Evolutionary conservation across 1,139 yeast genomes (phyloP), one percentile per base, ranked within the genome.

Genomic region (Hemisphaericaspora subhashii): DNA sequence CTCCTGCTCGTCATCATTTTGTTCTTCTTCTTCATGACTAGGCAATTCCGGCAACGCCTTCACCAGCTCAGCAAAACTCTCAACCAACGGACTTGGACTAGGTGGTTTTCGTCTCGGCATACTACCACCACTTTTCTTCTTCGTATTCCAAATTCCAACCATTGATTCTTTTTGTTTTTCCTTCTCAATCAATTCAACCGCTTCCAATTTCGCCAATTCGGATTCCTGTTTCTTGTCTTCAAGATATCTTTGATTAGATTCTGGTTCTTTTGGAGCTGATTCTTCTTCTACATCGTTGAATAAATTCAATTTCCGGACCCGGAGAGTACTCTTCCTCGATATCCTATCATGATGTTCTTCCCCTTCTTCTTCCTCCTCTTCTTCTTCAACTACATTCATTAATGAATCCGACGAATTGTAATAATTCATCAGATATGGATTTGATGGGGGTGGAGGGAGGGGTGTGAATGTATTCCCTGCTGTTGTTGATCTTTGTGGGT

Each of bases 371-470:
- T 53, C 59, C 31, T 64, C 69, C 36, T 69, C 76, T 7, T 64
- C 70, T 50, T 69, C 76, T 46, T 69, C 76, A 2, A 58, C 58
- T 0, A 71, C 73, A 44, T 69, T 65, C 62, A 60, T 62, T 7
- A 70, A 48, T 1, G 73, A 68, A 38, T 71, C 76, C 35, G 54
- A 64, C 1, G 74, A 67, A 29, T 38, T 38, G 12, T 37, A 34
- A 14, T 27, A 27, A 27, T 27, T 15, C 31, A 15, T 16, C 18
- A 15, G 21, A 20, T 16, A 20, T 20, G 35, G 27, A 25, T 32
- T 24, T 13, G 17, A 11, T 16, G 34, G 38, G 13, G 35, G 25
- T 33, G 33, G 25, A 21, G 28, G 13, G 17, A 37, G 17, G 16
- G 35, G 30, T 22, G 38, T 10, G 32, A 15, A 18, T 22, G 33